These are phyloP conservation scores for Fragaria ananassa DNA, from an alignment of 306 rosid genomes.

Conservation along the genomic window DNA sequence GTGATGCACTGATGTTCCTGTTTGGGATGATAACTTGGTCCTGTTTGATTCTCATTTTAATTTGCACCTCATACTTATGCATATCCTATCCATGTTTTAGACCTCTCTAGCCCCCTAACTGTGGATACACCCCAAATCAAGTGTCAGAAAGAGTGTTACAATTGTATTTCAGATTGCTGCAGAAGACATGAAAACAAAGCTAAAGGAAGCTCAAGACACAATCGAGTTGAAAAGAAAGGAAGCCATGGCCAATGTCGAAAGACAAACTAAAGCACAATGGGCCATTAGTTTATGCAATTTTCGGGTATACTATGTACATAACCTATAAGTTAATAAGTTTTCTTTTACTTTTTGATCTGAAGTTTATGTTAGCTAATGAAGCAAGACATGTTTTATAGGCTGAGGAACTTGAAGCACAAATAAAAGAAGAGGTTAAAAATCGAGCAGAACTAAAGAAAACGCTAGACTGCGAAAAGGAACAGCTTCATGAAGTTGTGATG, in stretches of 20 bases:
- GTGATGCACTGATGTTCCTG: slow-evolving; percentile 7
- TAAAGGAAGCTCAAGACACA: slow-evolving; percentile 48
- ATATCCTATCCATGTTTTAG: background rate
- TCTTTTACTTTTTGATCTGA: background rate
- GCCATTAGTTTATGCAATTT: slow-evolving; percentile 58
- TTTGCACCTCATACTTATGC: background rate
- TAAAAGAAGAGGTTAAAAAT: slow-evolving; percentile 45
- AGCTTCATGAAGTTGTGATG: slow-evolving; percentile 31
- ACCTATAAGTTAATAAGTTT: background rate
- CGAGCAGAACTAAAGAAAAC: slow-evolving; percentile 49
- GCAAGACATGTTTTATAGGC: slow-evolving; percentile 32
- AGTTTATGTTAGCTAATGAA: background rate
- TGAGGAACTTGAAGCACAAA: slow-evolving; percentile 50
- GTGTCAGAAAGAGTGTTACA: background rate
- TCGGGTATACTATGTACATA: slow-evolving; percentile 39
- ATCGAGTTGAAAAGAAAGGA: slow-evolving; percentile 51
- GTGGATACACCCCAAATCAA: background rate
- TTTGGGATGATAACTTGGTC: background rate
- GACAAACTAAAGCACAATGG: slow-evolving; percentile 64
- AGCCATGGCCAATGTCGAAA: slow-evolving; percentile 44
- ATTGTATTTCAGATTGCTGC: slow-evolving; percentile 32
- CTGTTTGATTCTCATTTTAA: background rate
- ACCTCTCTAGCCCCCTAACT: background rate
- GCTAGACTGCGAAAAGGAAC: slow-evolving; percentile 41
- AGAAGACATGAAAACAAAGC: slow-evolving; percentile 43